Evolutionary conservation across 352 stramenopile genomes (phyloP), one percentile per base, ranked within the genome.

Genomic region (Phytophthora syringae): DNA sequence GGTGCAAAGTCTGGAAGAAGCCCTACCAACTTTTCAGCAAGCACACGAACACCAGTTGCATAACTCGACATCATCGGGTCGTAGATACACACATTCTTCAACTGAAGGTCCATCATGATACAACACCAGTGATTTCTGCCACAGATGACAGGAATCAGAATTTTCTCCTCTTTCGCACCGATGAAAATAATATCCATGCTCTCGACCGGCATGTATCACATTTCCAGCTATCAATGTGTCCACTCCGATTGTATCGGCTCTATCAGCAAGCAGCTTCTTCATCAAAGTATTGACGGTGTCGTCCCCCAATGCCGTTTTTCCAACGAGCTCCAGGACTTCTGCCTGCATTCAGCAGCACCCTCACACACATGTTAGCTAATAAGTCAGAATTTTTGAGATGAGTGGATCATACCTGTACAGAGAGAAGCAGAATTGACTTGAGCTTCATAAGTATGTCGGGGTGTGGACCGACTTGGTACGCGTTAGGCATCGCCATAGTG

Each of bases 371-470:
- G 16, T 50, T 50, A 32, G 11, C 22, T 21, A 20, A 21, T 20
- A 32, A 4, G 25, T 15, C 21, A 50, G 13, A n/a, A n/a, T 10
- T 9, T 21, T 20, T 9, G 15, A 18, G 21, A 48, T 32, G 9
- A 32, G 27, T 5, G 5, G 27, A 32, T 9, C 30, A 10, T 54
- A 43, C 48, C 48, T 54, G n/a, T n/a, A 20, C 7, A 9, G 48
- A 55, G 11, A 55, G n/a, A 28, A 55, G 32, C n/a, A n/a, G 28
- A 16, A 44, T 44, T 30, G 48, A 32, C 13, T 40, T 43, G 12
- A 43, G 7, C 30, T 55, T 55, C 28, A 11, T 6, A 5, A 27
- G 5, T 28, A 55, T 27, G 3, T 32, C 48, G 11, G 48, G 30
- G n/a, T 44, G 11, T 10, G 27, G 16, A 3, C 30, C 27, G 30